These are phyloP conservation scores for Piper longum DNA, from an alignment of 164 flowering plant species.

Conservation along the genomic window DNA sequence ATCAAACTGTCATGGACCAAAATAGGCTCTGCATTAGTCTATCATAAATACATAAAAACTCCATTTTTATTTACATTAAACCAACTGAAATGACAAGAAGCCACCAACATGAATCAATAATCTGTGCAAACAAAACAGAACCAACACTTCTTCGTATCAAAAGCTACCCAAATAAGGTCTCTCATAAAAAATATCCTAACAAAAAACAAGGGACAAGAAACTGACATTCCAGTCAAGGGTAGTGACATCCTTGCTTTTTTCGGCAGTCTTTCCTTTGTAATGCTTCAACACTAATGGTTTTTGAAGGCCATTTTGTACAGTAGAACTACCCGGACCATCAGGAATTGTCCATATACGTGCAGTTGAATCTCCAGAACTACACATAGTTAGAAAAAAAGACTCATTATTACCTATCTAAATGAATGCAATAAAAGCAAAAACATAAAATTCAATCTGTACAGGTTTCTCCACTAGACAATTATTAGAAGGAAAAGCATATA, in stretches of 20 bases:
- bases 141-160: too few relatives aligned
- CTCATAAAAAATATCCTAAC: neutral
- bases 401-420: neutral
- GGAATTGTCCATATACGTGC: conserved; percentile 89
- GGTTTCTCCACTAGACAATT: neutral
- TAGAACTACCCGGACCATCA: conserved; percentile 43
- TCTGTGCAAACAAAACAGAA: neutral
- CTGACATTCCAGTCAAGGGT: conserved; percentile 99
- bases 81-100: neutral
- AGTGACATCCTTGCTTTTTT: conserved; percentile 90
- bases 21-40: neutral
- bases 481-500: neutral
- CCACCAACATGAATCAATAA: neutral
- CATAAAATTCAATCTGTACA: neutral
- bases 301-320: conserved; percentile 32
- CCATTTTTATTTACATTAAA: too few relatives aligned
- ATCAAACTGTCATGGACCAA: conserved; percentile 44
- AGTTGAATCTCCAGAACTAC: conserved; percentile 93
- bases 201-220: conserved; percentile 1
- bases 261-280: conserved; percentile 71
- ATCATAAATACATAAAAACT: too few relatives aligned
- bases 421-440: neutral
- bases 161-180: too few relatives aligned
- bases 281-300: conserved; percentile 72
- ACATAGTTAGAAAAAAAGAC: conserved; percentile 3